phyloP scores from a whole-genome alignment of 2,329 filamentous ascomycete genomes.

The Allantophomopsis cytisporea region DNA sequence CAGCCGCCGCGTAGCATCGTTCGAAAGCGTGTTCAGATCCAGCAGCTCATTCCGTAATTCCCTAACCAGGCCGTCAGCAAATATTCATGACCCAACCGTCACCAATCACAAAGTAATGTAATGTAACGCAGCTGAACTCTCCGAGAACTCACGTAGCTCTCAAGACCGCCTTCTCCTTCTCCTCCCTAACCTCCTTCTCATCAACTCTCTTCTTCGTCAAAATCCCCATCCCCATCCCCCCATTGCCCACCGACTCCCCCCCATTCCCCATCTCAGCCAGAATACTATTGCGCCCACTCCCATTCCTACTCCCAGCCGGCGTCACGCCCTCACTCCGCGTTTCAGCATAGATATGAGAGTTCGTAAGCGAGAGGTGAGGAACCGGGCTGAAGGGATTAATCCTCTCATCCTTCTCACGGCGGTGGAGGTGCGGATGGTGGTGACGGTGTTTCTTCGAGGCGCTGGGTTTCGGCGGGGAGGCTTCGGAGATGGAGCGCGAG shows the following conservation, averaged over 20 bases:
- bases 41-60: conserved; percentile 35
- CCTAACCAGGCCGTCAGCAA: conserved; percentile 19
- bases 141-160: conserved; percentile 25
- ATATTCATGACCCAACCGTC: neutral
- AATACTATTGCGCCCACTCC: conserved; percentile 29
- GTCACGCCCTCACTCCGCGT: conserved; percentile 25
- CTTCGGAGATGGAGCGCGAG: conserved; percentile 28
- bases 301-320: conserved; percentile 26
- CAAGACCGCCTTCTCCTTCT: conserved; percentile 25
- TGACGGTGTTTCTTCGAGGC: conserved; percentile 16
- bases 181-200: conserved; percentile 25
- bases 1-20: conserved; percentile 47
- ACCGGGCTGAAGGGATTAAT: conserved; percentile 13
- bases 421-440: conserved; percentile 19
- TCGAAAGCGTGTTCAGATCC: conserved; percentile 44
- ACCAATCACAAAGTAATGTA: no score
- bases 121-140: neutral
- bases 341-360: neutral
- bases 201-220: conserved; percentile 9
- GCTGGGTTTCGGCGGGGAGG: conserved; percentile 5
- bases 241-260: neutral
- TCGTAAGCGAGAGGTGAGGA: neutral
- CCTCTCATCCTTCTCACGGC: conserved; percentile 18
- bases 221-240: no score
- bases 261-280: conserved; percentile 13